Evolutionary conservation across 2,329 filamentous ascomycete species (phyloP), one percentile per base, ranked within the genome.

Genomic region (Aspergillus quadrilineatus): DNA sequence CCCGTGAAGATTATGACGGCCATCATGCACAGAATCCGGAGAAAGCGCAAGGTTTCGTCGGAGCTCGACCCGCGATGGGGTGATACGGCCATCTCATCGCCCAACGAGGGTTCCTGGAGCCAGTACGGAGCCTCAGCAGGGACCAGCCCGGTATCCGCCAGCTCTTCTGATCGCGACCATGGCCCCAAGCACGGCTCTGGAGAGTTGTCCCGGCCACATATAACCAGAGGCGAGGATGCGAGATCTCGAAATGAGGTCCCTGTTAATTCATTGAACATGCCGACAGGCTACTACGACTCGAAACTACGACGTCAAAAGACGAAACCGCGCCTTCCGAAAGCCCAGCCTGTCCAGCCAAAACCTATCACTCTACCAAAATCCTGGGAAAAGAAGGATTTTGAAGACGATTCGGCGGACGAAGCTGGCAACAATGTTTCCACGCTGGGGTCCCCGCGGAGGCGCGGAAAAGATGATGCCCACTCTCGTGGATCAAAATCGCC

Each of bases 71-170:
- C 71, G 30, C 70, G 73, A 60, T 77, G 73, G 70, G 75, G 75
- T 4, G 75, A 77, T 61, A 62, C 67, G 37, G 62, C 71, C 14
- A 77, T 77, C 60, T 73, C 69, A 26, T 71, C 70, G 62, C 75
- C 75, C 22, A 75, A 66, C 39, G 64, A 70, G 39, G 74, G 74
- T 26, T 75, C 74, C n/a, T 77, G 75, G 75, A 76, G 69, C 50
- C 69, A 75, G 60, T 71, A 69, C 64, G 69, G 72, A 43, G 53
- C 61, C 7, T 58, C 69, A 12, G 56, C 34, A 10, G 56, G 47
- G 41, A 47, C 32, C 45, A 53, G 45, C 26, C 50, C 55, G 15
- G 45, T 44, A 9, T 48, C 55, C 12, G 39, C 37, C 14, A 29
- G 7, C 8, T 55, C 58, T 9, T 46, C 51, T 10, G 39, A 51